Base-by-base conservation (phyloP, 2,329 filamentous ascomycete species). In the Trichoderma arundinaceum region DNA sequence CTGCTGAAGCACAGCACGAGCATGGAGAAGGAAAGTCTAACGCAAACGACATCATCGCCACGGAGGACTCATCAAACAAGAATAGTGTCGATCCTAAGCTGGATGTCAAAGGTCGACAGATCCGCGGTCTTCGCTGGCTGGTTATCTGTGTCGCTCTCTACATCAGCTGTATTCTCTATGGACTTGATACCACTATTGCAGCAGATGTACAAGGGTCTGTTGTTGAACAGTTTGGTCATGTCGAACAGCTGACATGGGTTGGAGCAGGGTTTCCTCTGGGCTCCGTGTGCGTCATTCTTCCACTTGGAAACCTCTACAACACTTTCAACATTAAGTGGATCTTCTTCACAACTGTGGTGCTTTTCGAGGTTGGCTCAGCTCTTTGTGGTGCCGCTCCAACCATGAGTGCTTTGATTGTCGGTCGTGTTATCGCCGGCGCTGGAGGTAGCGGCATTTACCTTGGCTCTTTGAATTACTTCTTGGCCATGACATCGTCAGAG, bases 171-270 rank as follows among this genome's bases (percentile, higher is more conserved):
- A 19, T 65, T 32, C 17, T 65, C n/a, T 65, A 65, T 28, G 53
- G 63, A 7, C 56, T 59, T 22, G 80, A 82, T 71, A 83, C 79
- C 48, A 86, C 83, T 2, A 82, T 86, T 53, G 77, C 81, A 1
- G 82, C 82, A 1, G 82, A 82, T 68, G 74, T 84, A 5, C 80
- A 84, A 65, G 77, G 76, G 1, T 67, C 72, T 6, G 77, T 83
- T n/a, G 70, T 80, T 9, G 70, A 74, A n/a, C 67, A 71, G 0
- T 80, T 82, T 35, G 71, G 74, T 15, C 67, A 77, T 0, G 67
- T 79, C 33, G 69, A 74, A 6, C 76, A 79, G 46, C 72, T 83
- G 7, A 70, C 76, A 2, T 84, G 81, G 81, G 70, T 83, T 15
- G 71, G 72, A 9, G 69, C 70, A 2, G 72, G 71, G 3, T 81